Evolutionary conservation across 352 stramenopile species (phyloP).

Genomic region (Aphanomyces cochlioides): DNA sequence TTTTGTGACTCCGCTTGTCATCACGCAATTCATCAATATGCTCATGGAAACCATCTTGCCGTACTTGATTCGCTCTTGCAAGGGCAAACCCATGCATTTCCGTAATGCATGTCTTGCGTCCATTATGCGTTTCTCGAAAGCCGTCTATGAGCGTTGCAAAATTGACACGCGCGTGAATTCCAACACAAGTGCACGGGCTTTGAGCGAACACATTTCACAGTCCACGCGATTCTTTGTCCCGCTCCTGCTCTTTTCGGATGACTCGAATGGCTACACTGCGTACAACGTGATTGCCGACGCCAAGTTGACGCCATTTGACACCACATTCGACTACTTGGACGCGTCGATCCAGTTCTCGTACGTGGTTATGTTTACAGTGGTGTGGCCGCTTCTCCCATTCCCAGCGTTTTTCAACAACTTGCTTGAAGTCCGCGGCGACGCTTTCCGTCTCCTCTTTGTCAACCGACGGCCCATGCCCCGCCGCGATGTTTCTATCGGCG

Average conservation of each 20-base stretch:
- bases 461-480: constrained; percentile 77
- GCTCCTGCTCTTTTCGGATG: constrained; percentile 67
- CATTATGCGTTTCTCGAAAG: background rate
- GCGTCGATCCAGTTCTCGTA: constrained; percentile 88
- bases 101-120: constrained; percentile 22
- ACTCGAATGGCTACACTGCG: constrained; percentile 82
- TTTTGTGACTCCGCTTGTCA: constrained; percentile 84
- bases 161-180: background rate
- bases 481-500: constrained; percentile 73
- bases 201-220: constrained; percentile 6
- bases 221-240: constrained; percentile 46
- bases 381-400: constrained; percentile 83
- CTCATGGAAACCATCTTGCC: constrained; percentile 82
- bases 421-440: constrained; percentile 80
- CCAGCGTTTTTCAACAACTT: constrained; percentile 85
- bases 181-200: constrained; percentile 17
- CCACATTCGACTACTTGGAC: constrained; percentile 83
- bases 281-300: constrained; percentile 83
- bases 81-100: constrained; percentile 37
- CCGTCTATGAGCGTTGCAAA: background rate
- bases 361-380: constrained; percentile 87
- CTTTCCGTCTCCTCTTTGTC: constrained; percentile 75
- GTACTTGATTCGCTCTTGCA: constrained; percentile 75
- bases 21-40: constrained; percentile 87
- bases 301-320: constrained; percentile 78